phyloP scores from a whole-genome alignment of 2,329 filamentous ascomycete species.

The Sclerotinia glacialis region DNA sequence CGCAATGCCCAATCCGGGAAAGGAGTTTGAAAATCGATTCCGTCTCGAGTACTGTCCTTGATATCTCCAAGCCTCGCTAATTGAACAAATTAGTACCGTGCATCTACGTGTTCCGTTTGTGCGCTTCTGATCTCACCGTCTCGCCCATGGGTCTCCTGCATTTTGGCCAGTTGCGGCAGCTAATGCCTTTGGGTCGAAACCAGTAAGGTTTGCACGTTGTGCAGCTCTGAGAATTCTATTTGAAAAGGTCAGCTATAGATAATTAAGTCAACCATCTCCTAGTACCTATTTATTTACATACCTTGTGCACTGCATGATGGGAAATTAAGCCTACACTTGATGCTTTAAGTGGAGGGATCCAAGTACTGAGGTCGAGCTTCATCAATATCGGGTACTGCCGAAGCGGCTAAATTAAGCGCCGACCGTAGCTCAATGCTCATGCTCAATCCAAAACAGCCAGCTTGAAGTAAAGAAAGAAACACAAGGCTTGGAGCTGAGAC shows the following conservation, averaged over 20 bases:
- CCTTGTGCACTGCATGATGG: conserved; percentile 39
- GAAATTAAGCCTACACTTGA: conserved; percentile 7
- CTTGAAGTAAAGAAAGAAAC: conserved; percentile 18
- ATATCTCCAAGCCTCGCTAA: conserved; percentile 94
- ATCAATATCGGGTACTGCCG: neutral
- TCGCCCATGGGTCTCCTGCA: conserved; percentile 64
- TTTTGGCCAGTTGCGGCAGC: conserved; percentile 64
- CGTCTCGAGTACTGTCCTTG: conserved; percentile 80
- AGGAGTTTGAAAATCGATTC: conserved; percentile 82
- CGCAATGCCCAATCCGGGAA: conserved; percentile 90
- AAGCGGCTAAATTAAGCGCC: conserved; percentile 18
- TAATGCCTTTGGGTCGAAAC: conserved; percentile 84
- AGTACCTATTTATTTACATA: conserved; percentile 14
- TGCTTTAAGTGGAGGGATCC: neutral
- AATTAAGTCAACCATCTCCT: too few relatives aligned
- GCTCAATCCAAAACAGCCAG: conserved; percentile 9
- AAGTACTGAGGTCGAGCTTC: conserved; percentile 7
- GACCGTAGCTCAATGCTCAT: conserved; percentile 3
- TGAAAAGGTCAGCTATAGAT: conserved; percentile 25
- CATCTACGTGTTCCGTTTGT: neutral
- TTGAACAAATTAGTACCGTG: conserved; percentile 49
- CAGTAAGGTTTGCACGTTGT: conserved; percentile 70
- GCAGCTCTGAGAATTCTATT: conserved; percentile 39
- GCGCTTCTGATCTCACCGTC: conserved; percentile 49
- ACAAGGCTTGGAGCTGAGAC: conserved; percentile 12